Conservation (phyloP, 2,329 filamentous ascomycete genomes). For the Trichoderma sp. region DNA sequence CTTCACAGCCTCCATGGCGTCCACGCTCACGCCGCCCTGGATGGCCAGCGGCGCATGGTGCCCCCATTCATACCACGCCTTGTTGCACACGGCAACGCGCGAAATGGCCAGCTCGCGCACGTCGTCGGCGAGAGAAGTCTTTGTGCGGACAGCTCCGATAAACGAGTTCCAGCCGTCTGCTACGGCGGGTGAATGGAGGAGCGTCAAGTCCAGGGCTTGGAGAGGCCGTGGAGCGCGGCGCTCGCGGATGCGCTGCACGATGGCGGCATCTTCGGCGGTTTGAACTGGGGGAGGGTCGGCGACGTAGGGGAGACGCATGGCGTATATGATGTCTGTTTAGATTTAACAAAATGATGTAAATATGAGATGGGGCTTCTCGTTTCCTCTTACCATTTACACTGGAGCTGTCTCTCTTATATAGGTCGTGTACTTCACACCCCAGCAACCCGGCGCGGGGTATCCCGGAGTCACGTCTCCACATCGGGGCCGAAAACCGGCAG, state of each 20-base stretch:
- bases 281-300: slow-evolving; percentile 54
- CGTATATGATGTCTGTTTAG: neutral
- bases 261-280: slow-evolving; percentile 54
- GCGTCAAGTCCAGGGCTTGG: slow-evolving; percentile 73
- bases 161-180: slow-evolving; percentile 78
- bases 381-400: too few species aligned
- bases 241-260: slow-evolving; percentile 65
- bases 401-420: neutral
- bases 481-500: slow-evolving; percentile 28
- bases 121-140: slow-evolving; percentile 54
- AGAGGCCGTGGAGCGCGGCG: slow-evolving; percentile 71
- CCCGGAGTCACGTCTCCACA: slow-evolving; percentile 21
- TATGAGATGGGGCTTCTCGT: neutral
- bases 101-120: slow-evolving; percentile 80
- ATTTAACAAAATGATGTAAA: too few species aligned
- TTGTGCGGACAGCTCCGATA: slow-evolving; percentile 64
- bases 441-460: slow-evolving; percentile 18
- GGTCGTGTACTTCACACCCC: neutral
- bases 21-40: slow-evolving; percentile 59
- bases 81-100: slow-evolving; percentile 77
- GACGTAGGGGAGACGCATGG: slow-evolving; percentile 71
- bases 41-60: slow-evolving; percentile 73
- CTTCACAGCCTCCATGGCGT: slow-evolving; percentile 53
- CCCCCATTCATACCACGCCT: slow-evolving; percentile 84
- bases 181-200: slow-evolving; percentile 73